Evolutionary conservation across 345 rosid genomes (phyloP), one percentile per base, ranked within the genome.

Genomic region (Linum tenue): DNA sequence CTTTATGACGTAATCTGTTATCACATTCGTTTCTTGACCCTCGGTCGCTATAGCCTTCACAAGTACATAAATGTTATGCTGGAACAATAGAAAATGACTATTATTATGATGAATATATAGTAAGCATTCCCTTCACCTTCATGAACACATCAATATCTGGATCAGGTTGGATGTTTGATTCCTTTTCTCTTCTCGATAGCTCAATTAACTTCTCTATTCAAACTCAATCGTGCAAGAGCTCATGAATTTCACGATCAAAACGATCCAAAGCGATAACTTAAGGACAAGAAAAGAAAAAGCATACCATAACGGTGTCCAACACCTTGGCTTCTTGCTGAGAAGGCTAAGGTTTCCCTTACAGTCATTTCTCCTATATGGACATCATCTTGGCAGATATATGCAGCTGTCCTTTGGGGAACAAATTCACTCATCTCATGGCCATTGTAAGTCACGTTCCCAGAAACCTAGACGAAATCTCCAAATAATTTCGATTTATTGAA

Each of bases 1-100:
- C 98, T 91, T 91, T 42, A 91, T 76, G 35, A 79, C 66, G 75
- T 87, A 89, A 72, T 89, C 96, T n/a, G 95, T 85, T 56, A 84
- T 82, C 72, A 91, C 76, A 74, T 78, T 85, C 53, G 90, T 77
- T 73, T 85, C 80, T 35, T 79, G 79, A 55, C 76, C 85, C 35
- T 77, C 73, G 43, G 75, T 67, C 60, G 81, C 80, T 56, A 81
- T 73, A 36, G 85, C 95, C 91, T 88, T 68, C 14, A 61, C 62
- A 31, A 63, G 11, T 51, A 62, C 15, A 69, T 60, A 14, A 53
- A 61, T 50, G 42, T 36, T 16, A 6, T 31, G 8, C 6, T 37
- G 8, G 31, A 59, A 59, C 36, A 2, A 10, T 5, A 37, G 4
- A 35, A 31, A 59, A 22, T 44, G 38, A 22, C 62, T 5, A 59